Evolutionary conservation across 345 rosid species (phyloP).

Genomic region (Clarkia xantiana): DNA sequence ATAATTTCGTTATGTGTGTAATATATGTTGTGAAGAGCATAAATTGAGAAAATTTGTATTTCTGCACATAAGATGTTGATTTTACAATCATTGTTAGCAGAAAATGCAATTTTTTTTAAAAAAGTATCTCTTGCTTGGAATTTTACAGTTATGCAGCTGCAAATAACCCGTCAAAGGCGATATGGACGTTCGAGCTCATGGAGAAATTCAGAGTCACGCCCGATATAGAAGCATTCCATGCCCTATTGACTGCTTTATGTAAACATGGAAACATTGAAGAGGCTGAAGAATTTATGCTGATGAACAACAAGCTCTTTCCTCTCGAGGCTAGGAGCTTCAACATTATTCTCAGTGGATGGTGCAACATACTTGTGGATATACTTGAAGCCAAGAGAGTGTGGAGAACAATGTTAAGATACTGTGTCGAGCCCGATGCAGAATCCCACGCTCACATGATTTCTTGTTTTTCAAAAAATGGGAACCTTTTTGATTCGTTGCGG

Average conservation of each 20-base stretch:
- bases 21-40: too few relatives aligned
- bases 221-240: constrained; percentile 63
- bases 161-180: constrained; percentile 56
- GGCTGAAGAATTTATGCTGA: constrained; percentile 88
- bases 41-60: too few relatives aligned
- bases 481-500: constrained; percentile 70
- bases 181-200: constrained; percentile 49
- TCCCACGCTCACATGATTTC: constrained; percentile 64
- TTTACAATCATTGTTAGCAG: too few relatives aligned
- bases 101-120: not conserved
- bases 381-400: constrained; percentile 83
- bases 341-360: constrained; percentile 71
- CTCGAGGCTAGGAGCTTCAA: constrained; percentile 47
- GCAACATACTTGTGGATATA: constrained; percentile 45
- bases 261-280: constrained; percentile 72
- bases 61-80: too few relatives aligned
- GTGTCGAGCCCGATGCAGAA: constrained; percentile 47
- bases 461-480: constrained; percentile 70
- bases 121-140: not conserved
- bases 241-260: constrained; percentile 43
- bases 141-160: constrained; percentile 65
- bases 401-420: constrained; percentile 66
- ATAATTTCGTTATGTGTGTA: too few relatives aligned
- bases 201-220: constrained; percentile 60
- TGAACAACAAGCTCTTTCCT: constrained; percentile 63